Evolutionary conservation across 345 rosid genomes (phyloP).

Genomic region (Eucalyptus regnans): DNA sequence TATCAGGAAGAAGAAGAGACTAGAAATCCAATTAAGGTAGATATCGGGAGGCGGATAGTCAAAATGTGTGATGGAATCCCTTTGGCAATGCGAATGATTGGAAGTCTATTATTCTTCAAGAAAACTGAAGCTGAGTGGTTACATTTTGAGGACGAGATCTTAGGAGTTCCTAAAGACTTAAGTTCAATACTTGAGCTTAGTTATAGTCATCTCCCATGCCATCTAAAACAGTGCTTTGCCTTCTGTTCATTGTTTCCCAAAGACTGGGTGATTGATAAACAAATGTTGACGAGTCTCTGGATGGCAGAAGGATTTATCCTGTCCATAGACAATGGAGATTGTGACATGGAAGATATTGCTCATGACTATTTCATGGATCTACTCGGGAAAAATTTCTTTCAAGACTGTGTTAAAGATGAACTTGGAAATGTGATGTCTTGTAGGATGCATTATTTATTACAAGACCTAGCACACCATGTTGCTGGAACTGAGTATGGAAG

Average conservation of each 20-base stretch:
- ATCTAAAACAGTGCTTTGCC: neutral
- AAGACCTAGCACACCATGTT: accelerated
- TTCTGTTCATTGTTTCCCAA: constrained; percentile 6
- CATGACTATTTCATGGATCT: neutral
- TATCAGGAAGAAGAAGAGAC: no score
- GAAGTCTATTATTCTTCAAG: neutral
- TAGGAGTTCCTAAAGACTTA: no score
- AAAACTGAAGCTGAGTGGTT: constrained; percentile 2
- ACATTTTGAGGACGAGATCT: no score
- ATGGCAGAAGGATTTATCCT: constrained; percentile 4
- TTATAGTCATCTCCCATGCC: constrained; percentile 5
- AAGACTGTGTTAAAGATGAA: neutral
- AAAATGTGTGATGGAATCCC: constrained; percentile 9
- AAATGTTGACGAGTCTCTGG: neutral
- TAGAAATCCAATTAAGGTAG: no score
- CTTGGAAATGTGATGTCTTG: neutral
- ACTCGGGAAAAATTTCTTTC: neutral
- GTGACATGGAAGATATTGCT: neutral
- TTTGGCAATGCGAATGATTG: constrained; percentile 3
- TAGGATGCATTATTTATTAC: accelerated
- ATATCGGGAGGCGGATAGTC: neutral
- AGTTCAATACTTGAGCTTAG: no score
- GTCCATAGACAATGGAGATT: neutral
- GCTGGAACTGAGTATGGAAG: no score
- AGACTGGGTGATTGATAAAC: neutral